These are phyloP conservation scores for Rhynchospora breviuscula DNA, from an alignment of 176 grass and related monocot genomes.

Conservation along the genomic window DNA sequence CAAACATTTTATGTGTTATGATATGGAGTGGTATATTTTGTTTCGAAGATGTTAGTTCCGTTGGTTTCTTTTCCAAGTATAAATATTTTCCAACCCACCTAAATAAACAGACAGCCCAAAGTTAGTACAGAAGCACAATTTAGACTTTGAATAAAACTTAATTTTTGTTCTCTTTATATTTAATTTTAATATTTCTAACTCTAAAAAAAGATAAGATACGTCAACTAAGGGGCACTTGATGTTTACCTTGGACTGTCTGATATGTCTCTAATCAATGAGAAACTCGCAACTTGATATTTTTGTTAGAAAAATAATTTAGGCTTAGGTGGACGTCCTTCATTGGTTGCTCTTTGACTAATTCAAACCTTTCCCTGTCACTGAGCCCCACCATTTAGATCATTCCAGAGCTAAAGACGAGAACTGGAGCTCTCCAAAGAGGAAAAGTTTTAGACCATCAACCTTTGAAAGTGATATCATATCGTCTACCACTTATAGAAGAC, in stretches of 20 bases:
- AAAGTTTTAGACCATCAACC: not conserved
- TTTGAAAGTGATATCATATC: not conserved
- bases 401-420: not conserved
- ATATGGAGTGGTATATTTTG: too few species aligned
- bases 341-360: not conserved
- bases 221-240: too few species aligned
- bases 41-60: not conserved
- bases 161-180: too few species aligned
- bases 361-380: not conserved
- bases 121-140: not conserved
- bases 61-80: not conserved
- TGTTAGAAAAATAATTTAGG: not conserved
- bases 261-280: not conserved
- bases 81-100: not conserved
- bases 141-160: not conserved
- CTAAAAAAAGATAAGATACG: not conserved
- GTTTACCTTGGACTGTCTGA: not conserved
- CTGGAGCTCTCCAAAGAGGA: not conserved
- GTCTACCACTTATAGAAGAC: not conserved
- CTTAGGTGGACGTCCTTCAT: not conserved
- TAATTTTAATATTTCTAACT: too few species aligned
- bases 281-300: not conserved
- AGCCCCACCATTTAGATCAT: not conserved
- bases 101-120: not conserved
- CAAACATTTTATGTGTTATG: too few species aligned